Evolutionary conservation across 306 rosid species (phyloP).

Genomic region (Trifolium fragiferum): DNA sequence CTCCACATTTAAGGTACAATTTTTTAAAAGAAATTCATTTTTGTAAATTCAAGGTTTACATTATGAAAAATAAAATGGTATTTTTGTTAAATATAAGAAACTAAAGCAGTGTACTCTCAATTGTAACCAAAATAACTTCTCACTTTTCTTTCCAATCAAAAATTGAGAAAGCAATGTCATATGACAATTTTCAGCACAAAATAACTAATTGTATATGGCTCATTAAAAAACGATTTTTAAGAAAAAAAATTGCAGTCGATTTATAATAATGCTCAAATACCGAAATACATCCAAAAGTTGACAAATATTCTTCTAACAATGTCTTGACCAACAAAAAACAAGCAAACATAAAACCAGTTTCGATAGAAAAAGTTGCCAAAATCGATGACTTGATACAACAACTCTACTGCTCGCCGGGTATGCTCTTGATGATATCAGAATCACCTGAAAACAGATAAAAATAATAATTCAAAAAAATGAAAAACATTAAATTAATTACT

Average conservation of each 20-base stretch:
- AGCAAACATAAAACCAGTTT: slow-evolving; percentile 33
- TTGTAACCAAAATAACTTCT: too few relatives aligned
- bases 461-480: neutral
- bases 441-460: slow-evolving; percentile 53
- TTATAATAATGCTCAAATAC: slow-evolving; percentile 9
- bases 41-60: too few relatives aligned
- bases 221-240: neutral
- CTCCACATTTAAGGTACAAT: too few relatives aligned
- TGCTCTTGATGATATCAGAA: slow-evolving; percentile 55
- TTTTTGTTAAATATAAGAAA: too few relatives aligned
- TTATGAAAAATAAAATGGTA: too few relatives aligned
- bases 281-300: slow-evolving; percentile 22
- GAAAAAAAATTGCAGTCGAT: neutral
- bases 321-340: slow-evolving; percentile 30
- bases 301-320: slow-evolving; percentile 20
- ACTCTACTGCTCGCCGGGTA: slow-evolving; percentile 49
- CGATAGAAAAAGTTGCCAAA: neutral
- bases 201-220: neutral
- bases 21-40: too few relatives aligned
- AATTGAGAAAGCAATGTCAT: too few relatives aligned
- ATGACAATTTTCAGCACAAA: too few relatives aligned
- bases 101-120: too few relatives aligned
- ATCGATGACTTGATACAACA: slow-evolving; percentile 10
- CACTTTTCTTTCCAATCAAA: too few relatives aligned
- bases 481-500: neutral